Evolutionary conservation across 441 rosid genomes (phyloP), one percentile per base, ranked within the genome.

Genomic region (Eutrema salsugineum): DNA sequence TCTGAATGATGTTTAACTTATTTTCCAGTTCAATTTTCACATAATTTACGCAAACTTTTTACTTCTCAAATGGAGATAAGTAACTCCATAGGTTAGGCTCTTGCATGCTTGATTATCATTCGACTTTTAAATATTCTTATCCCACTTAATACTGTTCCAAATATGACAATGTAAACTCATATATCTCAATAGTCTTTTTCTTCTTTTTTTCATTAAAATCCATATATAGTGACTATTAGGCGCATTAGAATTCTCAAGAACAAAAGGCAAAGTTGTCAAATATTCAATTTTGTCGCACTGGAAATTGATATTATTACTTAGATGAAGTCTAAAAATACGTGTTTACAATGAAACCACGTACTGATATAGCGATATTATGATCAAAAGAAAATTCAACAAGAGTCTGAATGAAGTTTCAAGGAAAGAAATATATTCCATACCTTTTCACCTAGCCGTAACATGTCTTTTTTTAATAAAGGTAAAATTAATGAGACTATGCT

Each of bases 401-500:
- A 63, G 66, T 63, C 22, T 69, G 66, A 38, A 46, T 63, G 61
- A 76, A 69, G 66, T 33, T 76, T 69, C 70, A 20, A 69, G 61
- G 28, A 63, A 56, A 22, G 32, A 38, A 62, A 63, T 47, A 59
- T 66, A 61, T 54, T 54, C 46, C 39, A 69, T 39, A 53, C 14
- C 66, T 55, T 75, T 69, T 75, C 69, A 75, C 75, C 63, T 69
- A 62, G 70, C 51, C 50, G 53, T 63, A 75, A 68, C 64, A 75
- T 44, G 36, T 35, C 59, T 48, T 68, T 27, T 20, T 68, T 27
- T 20, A 46, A 19, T 14, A 56, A 68, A 51, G 53, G 48, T 43
- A 12, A 43, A 67, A 11, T 14, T 53, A 39, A 12, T 33, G 56
- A 70, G 67, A 22, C 20, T 72, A 54, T 22, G 11, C 7, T 22